Evolutionary conservation across 257 asterid genomes (phyloP).

Genomic region (Ehretia macrophylla): DNA sequence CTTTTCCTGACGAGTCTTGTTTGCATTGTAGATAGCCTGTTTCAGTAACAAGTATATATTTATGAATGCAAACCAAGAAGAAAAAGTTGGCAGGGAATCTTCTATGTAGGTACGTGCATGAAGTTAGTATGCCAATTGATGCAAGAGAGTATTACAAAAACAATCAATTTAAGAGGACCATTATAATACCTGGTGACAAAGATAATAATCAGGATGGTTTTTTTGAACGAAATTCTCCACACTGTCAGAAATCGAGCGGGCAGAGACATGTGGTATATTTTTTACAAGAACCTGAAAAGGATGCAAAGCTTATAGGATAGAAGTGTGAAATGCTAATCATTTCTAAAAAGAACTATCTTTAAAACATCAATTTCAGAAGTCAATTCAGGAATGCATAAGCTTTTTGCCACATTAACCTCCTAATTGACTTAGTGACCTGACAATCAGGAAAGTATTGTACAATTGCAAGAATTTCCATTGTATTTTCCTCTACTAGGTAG

Average conservation of each 20-base stretch:
- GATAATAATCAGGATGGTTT: constrained; percentile 86
- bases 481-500: too few relatives aligned
- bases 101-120: neutral
- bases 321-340: neutral
- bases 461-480: too few relatives aligned
- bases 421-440: too few relatives aligned
- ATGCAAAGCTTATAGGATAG: neutral
- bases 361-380: neutral
- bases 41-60: constrained; percentile 1
- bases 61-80: constrained; percentile 12
- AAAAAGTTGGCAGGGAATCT: neutral
- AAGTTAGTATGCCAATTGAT: neutral
- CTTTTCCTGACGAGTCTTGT: constrained; percentile 69
- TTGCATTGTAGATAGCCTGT: constrained; percentile 87
- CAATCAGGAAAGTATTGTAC: too few relatives aligned
- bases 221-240: constrained; percentile 66
- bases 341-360: neutral
- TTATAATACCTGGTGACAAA: constrained; percentile 84
- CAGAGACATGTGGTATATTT: constrained; percentile 73
- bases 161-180: neutral
- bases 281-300: constrained; percentile 80
- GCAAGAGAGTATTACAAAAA: neutral
- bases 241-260: constrained; percentile 63
- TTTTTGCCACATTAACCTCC: too few relatives aligned
- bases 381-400: too few relatives aligned